Evolutionary conservation across 2,329 filamentous ascomycete species (phyloP).

Genomic region (Colletotrichum horii): DNA sequence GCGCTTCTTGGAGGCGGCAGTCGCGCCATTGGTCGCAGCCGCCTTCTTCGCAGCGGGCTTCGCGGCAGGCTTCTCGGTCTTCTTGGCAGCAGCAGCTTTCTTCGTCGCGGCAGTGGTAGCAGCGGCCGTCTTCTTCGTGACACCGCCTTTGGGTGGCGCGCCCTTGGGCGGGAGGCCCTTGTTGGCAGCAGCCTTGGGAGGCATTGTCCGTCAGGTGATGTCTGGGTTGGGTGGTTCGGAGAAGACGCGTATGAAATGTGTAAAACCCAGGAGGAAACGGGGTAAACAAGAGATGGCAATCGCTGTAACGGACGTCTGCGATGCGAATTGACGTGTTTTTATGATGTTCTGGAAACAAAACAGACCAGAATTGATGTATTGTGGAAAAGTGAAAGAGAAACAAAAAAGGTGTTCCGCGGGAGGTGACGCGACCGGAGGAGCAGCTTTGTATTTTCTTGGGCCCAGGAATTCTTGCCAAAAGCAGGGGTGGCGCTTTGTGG

Average conservation of each 20-base stretch:
- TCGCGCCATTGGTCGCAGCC: slow-evolving; percentile 30
- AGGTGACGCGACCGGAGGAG: slow-evolving; percentile 20
- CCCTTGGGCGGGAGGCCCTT: slow-evolving; percentile 30
- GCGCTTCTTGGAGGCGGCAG: slow-evolving; percentile 21
- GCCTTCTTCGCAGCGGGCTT: slow-evolving; percentile 26
- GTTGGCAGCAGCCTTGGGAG: slow-evolving; percentile 30
- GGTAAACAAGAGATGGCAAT: background rate
- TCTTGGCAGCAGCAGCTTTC: slow-evolving; percentile 30
- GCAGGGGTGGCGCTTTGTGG: slow-evolving; percentile 21
- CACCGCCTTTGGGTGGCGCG: slow-evolving; percentile 30
- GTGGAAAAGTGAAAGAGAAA: background rate
- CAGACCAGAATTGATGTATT: background rate
- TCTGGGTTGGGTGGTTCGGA: background rate
- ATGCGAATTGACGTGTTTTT: background rate
- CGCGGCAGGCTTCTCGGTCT: slow-evolving; percentile 24
- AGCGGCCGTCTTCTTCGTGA: slow-evolving; percentile 26
- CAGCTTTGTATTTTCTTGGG: slow-evolving; percentile 22
- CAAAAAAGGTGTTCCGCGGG: slow-evolving; percentile 11
- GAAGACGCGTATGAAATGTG: slow-evolving; percentile 8
- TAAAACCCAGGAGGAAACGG: background rate
- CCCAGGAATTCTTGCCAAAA: slow-evolving; percentile 13
- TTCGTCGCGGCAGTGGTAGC: slow-evolving; percentile 26
- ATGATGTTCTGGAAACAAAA: background rate
- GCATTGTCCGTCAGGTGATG: slow-evolving; percentile 16
- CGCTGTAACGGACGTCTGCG: background rate